These are phyloP conservation scores for Phyllosticta citrichinensis DNA, from an alignment of 2,329 filamentous ascomycete genomes.

Conservation along the genomic window DNA sequence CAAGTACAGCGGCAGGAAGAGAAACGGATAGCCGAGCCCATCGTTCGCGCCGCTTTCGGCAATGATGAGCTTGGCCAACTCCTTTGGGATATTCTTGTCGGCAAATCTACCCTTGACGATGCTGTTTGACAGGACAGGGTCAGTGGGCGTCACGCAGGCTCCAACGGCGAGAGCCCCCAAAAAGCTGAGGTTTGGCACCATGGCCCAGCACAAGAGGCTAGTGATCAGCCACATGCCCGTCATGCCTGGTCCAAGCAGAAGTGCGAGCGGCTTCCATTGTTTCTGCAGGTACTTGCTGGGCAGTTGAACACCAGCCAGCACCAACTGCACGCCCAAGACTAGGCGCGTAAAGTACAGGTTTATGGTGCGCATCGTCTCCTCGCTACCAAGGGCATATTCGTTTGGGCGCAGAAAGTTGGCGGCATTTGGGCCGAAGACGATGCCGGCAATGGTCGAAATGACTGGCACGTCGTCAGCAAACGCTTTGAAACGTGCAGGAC, in stretches of 20 bases:
- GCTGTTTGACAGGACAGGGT: conserved; percentile 76
- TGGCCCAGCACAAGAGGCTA: conserved; percentile 65
- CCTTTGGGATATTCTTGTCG: conserved; percentile 75
- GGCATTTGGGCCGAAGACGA: conserved; percentile 68
- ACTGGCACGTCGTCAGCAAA: conserved; percentile 39
- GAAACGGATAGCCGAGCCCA: conserved; percentile 77
- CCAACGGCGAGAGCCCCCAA: conserved; percentile 71
- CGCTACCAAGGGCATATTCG: conserved; percentile 54
- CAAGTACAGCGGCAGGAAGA: conserved; percentile 75
- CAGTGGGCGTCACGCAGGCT: conserved; percentile 84
- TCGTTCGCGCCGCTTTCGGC: conserved; percentile 80
- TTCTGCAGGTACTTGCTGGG: conserved; percentile 69
- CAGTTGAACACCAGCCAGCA: conserved; percentile 78
- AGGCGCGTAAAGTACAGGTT: conserved; percentile 79
- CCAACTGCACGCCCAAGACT: conserved; percentile 81
- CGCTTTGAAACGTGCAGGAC: neutral
- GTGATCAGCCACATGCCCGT: conserved; percentile 75
- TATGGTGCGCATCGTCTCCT: conserved; percentile 54
- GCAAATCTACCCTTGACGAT: conserved; percentile 93
- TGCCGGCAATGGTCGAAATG: conserved; percentile 70
- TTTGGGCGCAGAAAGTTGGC: conserved; percentile 63
- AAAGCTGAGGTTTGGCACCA: conserved; percentile 62
- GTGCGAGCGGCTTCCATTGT: conserved; percentile 65
- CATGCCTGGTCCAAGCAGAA: conserved; percentile 80
- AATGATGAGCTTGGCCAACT: conserved; percentile 59